These are phyloP conservation scores for Phyllosticta capitalensis DNA, from an alignment of 2,329 filamentous ascomycete genomes.

Conservation along the genomic window DNA sequence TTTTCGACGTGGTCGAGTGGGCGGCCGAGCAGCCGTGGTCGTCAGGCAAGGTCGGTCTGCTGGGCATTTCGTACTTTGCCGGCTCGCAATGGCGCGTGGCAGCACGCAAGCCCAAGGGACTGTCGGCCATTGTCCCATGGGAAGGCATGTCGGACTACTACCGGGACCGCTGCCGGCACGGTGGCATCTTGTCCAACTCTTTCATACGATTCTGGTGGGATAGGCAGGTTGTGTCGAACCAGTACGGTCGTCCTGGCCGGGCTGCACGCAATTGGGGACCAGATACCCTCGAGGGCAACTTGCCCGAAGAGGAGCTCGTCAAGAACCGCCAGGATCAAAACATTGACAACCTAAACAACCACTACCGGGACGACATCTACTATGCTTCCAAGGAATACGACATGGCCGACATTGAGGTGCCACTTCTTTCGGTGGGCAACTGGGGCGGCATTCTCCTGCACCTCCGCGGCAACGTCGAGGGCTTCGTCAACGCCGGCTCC, in stretches of 20 bases:
- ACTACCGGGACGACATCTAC: slow-evolving; percentile 54
- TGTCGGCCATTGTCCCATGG: slow-evolving; percentile 45
- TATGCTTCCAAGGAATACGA: slow-evolving; percentile 57
- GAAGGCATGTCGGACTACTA: slow-evolving; percentile 50
- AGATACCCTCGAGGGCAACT: slow-evolving; percentile 49
- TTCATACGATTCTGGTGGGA: slow-evolving; percentile 54
- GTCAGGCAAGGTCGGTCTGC: slow-evolving; percentile 40
- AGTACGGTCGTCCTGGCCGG: slow-evolving; percentile 52
- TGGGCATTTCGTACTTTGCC: slow-evolving; percentile 45
- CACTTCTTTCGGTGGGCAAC: slow-evolving; percentile 57
- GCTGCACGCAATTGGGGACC: slow-evolving; percentile 44
- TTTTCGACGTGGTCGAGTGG: slow-evolving; percentile 46
- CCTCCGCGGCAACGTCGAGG: slow-evolving; percentile 58
- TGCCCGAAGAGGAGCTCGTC: slow-evolving; percentile 43
- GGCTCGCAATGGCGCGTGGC: slow-evolving; percentile 47
- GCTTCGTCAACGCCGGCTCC: slow-evolving; percentile 54
- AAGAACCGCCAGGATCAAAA: slow-evolving; percentile 36
- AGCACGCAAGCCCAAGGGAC: slow-evolving; percentile 41
- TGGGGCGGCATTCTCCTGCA: slow-evolving; percentile 64
- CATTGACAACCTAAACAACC: slow-evolving; percentile 32
- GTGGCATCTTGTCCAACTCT: slow-evolving; percentile 28
- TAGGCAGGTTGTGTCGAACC: slow-evolving; percentile 55
- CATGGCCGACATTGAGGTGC: slow-evolving; percentile 57
- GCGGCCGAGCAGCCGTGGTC: slow-evolving; percentile 42
- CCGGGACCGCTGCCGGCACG: slow-evolving; percentile 34